Percentiles rank a stretch among this genome's conserved stretches.
Evolutionary conservation across 2,329 filamentous ascomycete genomes (phyloP).

Genomic region (Rhinocladiella similis): DNA sequence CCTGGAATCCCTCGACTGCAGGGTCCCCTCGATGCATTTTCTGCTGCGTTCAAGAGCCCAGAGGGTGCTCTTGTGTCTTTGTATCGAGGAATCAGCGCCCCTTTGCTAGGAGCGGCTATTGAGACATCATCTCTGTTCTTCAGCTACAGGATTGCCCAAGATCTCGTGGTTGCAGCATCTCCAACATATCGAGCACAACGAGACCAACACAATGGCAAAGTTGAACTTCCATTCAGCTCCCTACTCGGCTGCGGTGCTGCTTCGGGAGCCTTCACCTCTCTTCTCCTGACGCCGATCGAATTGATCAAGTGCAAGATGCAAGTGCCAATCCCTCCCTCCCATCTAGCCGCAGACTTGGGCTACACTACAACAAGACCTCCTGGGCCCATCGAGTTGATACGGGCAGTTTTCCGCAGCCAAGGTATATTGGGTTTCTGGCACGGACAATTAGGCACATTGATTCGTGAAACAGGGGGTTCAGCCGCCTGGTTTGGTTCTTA

Average conservation of each 20-base stretch:
- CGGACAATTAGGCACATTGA: conserved; percentile 87
- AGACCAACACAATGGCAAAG: conserved; percentile 35
- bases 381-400: conserved; percentile 68
- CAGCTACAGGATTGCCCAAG: conserved; percentile 71
- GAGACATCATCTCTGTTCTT: conserved; percentile 93
- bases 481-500: conserved; percentile 95
- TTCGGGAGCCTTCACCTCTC: conserved; percentile 83
- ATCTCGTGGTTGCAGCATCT: conserved; percentile 64
- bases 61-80: conserved; percentile 75
- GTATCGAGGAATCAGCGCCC: conserved; percentile 91
- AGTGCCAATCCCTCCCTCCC: conserved; percentile 54
- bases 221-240: conserved; percentile 67
- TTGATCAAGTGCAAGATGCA: conserved; percentile 99
- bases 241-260: conserved; percentile 80
- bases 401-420: conserved; percentile 77
- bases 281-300: conserved; percentile 92
- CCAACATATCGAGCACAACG: conserved; percentile 42
- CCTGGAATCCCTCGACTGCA: conserved; percentile 41
- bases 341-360: conserved; percentile 35
- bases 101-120: conserved; percentile 83
- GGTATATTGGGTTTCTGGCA: conserved; percentile 90
- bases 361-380: conserved; percentile 51
- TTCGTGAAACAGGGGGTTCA: conserved; percentile 89
- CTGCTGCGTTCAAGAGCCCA: conserved; percentile 70
- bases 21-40: conserved; percentile 88